These are phyloP conservation scores for Prunus dulcis DNA, from an alignment of 306 rosid species.

Conservation along the genomic window DNA sequence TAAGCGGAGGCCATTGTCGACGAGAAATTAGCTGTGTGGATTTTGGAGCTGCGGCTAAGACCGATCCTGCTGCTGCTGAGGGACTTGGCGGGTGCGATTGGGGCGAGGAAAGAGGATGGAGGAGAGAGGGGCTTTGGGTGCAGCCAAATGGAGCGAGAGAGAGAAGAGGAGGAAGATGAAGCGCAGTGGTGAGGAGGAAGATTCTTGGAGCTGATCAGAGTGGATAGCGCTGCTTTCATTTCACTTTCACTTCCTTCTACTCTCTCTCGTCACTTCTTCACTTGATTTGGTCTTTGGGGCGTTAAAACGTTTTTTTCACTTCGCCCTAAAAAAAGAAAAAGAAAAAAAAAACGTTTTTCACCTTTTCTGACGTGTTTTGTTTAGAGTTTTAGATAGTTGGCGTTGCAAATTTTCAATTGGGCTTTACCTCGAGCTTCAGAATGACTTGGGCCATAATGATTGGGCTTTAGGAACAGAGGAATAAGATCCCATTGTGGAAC, in stretches of 20 bases:
- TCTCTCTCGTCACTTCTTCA: neutral
- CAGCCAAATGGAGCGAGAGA: slow-evolving; percentile 29
- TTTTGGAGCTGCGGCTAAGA: slow-evolving; percentile 7
- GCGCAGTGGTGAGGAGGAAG: slow-evolving; percentile 23
- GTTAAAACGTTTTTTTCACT: neutral
- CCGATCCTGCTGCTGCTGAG: slow-evolving; percentile 5
- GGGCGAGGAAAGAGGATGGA: neutral
- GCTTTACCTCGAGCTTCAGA: too few species aligned
- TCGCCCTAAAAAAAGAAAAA: fast-evolving
- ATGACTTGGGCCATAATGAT: too few species aligned
- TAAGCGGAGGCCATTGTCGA: slow-evolving; percentile 56
- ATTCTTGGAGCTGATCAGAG: slow-evolving; percentile 38
- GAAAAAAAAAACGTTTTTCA: too few species aligned
- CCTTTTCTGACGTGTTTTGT: too few species aligned
- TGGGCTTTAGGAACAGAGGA: too few species aligned
- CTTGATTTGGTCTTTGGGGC: neutral
- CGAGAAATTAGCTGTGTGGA: slow-evolving; percentile 27
- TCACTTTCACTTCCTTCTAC: neutral
- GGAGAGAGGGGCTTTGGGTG: slow-evolving; percentile 13
- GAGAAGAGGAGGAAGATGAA: neutral
- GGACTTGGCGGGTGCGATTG: slow-evolving; percentile 7
- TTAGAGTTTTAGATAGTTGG: too few species aligned
- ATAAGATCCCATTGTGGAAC: neutral
- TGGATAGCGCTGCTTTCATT: slow-evolving; percentile 60
- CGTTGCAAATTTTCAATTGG: too few species aligned